phyloP scores from a whole-genome alignment of 371 early-diverging fungal species.

The Apophysomyces trapeziformis region DNA sequence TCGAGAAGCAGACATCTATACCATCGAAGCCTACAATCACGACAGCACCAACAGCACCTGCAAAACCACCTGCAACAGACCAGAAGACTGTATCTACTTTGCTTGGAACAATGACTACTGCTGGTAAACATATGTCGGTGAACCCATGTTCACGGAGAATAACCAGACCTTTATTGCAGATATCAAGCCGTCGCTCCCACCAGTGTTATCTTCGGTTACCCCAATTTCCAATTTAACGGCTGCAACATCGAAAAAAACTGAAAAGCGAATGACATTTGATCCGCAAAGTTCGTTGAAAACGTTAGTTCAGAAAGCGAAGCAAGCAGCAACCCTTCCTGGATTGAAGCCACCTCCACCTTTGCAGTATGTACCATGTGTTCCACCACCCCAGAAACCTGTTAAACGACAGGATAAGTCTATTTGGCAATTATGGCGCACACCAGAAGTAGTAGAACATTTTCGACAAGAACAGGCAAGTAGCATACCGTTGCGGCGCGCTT shows the following conservation, averaged over 20 bases:
- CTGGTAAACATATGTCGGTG: not conserved
- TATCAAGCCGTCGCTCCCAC: not conserved
- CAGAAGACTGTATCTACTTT: not conserved
- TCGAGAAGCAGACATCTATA: too few species aligned
- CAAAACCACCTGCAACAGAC: not conserved
- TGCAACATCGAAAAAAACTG: not conserved
- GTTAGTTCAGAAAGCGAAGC: not conserved
- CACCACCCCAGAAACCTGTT: slow-evolving; percentile 8
- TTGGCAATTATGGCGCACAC: slow-evolving; percentile 13
- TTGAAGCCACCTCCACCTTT: not conserved
- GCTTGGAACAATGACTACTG: not conserved
- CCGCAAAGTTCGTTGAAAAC: not conserved
- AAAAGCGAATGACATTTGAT: slow-evolving; percentile 1
- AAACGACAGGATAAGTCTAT: slow-evolving; percentile 14
- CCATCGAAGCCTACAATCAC: too few species aligned
- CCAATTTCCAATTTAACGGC: not conserved
- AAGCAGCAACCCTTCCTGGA: not conserved
- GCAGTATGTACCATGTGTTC: slow-evolving; percentile 5
- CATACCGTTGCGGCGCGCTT: not conserved
- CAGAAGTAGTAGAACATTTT: slow-evolving; percentile 2
- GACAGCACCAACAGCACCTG: not conserved
- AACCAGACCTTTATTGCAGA: not conserved
- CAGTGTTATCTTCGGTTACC: not conserved
- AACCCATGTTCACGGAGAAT: not conserved
- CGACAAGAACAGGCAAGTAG: slow-evolving; percentile 8